Evolutionary conservation across 2,329 filamentous ascomycete species (phyloP), one percentile per base, ranked within the genome.

Genomic region (Colletotrichum costaricense): DNA sequence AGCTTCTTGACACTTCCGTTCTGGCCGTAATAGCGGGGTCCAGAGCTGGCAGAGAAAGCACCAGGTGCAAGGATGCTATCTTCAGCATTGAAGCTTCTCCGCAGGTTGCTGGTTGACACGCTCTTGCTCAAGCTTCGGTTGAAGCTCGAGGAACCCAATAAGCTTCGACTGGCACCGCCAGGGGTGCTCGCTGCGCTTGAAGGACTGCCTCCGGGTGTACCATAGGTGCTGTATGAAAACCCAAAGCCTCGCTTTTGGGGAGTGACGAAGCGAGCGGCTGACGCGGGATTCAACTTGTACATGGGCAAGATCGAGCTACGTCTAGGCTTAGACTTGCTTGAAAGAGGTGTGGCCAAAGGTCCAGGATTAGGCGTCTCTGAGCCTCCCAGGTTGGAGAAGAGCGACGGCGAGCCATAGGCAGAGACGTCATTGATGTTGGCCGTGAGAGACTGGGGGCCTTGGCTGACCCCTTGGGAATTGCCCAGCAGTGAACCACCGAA

Each of bases 221-320:
- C 95, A 78, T 97, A 98, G 2, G 93, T 95, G 76, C 95, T 97
- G 83, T 98, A 98, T 2, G 93, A 95, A 81, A 98, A 97, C 3
- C 96, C 96, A 80, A 94, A 98, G 5, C 94, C 95, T 69, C 93
- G 90, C 84, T 95, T 96, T 77, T 95, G 94, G 0, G 95, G 95
- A 0, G 95, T 98, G 35, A 92, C 89, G 69, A 95, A 92, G 60
- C 95, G 93, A 26, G 93, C 93, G 9, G 94, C 92, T 42, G 94
- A 94, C 59, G 91, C 90, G 0, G 95, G 94, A 59, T 95, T 96
- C 76, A 97, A 89, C 84, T 95, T 97, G 86, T 96, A 95, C 80
- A 97, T 92, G 3, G 95, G 95, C 67, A 98, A 84, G 56, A 96
- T 93, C 11, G 94, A 93, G 76, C 90, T 92, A 80, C 95, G 93